phyloP scores from a whole-genome alignment of 257 asterid genomes.

The Eucommia ulmoides region DNA sequence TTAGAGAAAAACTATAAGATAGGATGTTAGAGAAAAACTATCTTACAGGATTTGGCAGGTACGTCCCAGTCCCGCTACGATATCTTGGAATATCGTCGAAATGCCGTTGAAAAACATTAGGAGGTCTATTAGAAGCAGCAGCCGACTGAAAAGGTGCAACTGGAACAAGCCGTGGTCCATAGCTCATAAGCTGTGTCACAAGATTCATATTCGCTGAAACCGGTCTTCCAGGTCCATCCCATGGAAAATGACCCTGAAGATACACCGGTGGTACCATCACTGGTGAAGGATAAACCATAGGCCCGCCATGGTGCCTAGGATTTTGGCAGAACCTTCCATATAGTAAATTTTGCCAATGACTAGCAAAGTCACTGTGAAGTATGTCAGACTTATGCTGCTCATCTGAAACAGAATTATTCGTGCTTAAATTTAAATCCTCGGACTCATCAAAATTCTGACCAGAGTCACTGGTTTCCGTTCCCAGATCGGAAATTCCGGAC shows the following conservation, averaged over 20 bases:
- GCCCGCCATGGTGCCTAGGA: conserved; percentile 46
- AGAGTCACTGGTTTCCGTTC: conserved; percentile 31
- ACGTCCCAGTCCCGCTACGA: conserved; percentile 95
- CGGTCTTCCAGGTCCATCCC: conserved; percentile 79
- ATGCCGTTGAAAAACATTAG: conserved; percentile 50
- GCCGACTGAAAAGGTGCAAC: conserved; percentile 59
- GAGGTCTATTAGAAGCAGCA: conserved; percentile 53
- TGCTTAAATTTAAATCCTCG: conserved; percentile 31
- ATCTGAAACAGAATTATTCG: conserved; percentile 36
- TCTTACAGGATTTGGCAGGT: conserved; percentile 95
- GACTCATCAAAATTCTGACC: conserved; percentile 29
- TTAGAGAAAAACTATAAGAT: not conserved
- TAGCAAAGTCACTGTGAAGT: conserved; percentile 76
- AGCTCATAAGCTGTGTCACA: conserved; percentile 54
- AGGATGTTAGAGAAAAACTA: conserved; percentile 1
- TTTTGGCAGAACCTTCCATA: conserved; percentile 87
- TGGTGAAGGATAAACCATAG: conserved; percentile 48
- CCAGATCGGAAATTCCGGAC: conserved; percentile 41
- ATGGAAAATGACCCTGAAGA: conserved; percentile 67
- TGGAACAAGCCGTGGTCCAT: conserved; percentile 60
- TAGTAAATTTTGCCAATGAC: conserved; percentile 88
- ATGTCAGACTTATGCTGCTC: conserved; percentile 60
- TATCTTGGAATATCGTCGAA: conserved; percentile 73
- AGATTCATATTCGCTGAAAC: conserved; percentile 44
- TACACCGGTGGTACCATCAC: conserved; percentile 74